phyloP scores from a whole-genome alignment of 352 stramenopile genomes.

The Pythium vanterpoolii region DNA sequence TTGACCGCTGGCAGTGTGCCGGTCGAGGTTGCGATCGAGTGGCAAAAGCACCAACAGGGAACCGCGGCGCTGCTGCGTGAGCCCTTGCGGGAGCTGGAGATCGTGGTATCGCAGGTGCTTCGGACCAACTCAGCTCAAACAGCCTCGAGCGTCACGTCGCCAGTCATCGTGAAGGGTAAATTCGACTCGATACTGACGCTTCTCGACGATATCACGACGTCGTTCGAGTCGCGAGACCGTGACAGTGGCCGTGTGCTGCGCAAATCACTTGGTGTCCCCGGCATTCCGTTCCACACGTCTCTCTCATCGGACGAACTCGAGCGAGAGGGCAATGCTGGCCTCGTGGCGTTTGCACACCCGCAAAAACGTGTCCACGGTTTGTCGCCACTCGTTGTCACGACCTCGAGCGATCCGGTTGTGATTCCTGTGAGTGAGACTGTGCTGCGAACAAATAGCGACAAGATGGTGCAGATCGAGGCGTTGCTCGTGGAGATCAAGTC shows the following conservation, averaged over 20 bases:
- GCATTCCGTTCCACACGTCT: conserved; percentile 45
- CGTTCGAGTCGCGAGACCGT: conserved; percentile 18
- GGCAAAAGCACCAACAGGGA: conserved; percentile 53
- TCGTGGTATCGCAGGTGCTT: conserved; percentile 55
- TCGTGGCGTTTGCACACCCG: conserved; percentile 55
- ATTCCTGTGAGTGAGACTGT: conserved; percentile 15
- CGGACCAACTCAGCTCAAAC: conserved; percentile 12
- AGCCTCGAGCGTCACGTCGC: neutral
- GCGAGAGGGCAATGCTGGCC: conserved; percentile 30
- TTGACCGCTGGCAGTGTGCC: conserved; percentile 36
- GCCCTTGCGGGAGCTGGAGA: conserved; percentile 63
- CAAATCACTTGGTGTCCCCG: conserved; percentile 47
- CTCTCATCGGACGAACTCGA: conserved; percentile 45
- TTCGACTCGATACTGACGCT: conserved; percentile 22
- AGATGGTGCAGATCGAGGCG: conserved; percentile 7
- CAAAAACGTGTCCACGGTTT: conserved; percentile 61
- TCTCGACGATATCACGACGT: conserved; percentile 17
- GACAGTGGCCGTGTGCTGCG: conserved; percentile 25
- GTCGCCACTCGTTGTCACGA: conserved; percentile 34
- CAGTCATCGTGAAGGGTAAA: conserved; percentile 15
- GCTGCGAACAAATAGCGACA: conserved; percentile 16
- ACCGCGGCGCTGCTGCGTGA: conserved; percentile 40
- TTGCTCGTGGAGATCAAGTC: conserved; percentile 14
- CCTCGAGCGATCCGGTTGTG: conserved; percentile 6
- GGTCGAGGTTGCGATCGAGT: conserved; percentile 36